Base-by-base conservation (phyloP, 495 filamentous ascomycete species). In the Penicillium bialowiezense region DNA sequence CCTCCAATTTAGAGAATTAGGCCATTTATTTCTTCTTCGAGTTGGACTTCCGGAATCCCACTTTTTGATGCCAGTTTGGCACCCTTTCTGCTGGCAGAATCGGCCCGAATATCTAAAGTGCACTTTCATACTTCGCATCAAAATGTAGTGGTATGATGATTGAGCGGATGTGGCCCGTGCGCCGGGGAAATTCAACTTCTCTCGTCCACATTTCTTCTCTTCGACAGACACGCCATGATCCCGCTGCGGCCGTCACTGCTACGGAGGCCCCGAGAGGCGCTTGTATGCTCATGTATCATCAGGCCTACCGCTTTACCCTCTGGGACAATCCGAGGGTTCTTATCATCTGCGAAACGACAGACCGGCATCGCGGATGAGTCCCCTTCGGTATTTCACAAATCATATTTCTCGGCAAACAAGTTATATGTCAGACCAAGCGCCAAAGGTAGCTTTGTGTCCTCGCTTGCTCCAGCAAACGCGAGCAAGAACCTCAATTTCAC, bases 331-430 rank as follows among this genome's bases (percentile, higher is more conserved):
- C 64, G 65, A 53, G 58, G 58, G 36, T 72, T 74, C 56, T 41
- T 60, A 39, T 62, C 65, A 21, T 64, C 69, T 17, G 57, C 68
- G 24, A 56, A 63, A 44, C 56, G 60, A 21, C 60, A 55, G 39
- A 69, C 62, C 13, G 58, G 62, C 21, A 53, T 64, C 51, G 52
- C 59, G 21, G 58, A 62, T 42, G 53, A 58, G 33, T 50, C 63
- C 7, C 37, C 60, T 38, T 60, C 63, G 10, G 26, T 56, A 4
- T 53, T 74, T 15, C 62, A 70, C 18, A 70, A 69, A 54, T 56
- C 69, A 9, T 76, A 72, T 50, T 76, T 76, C 52, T 70, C 69
- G n/a, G 48, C 67, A 7, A 68, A 73, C 60, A 52, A 59, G 32
- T 26, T 59, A 0, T 53, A 52, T 3, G 61, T 59, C 41, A 32